Evolutionary conservation across 345 rosid genomes (phyloP), one percentile per base, ranked within the genome.

Genomic region (Pistacia atlantica): DNA sequence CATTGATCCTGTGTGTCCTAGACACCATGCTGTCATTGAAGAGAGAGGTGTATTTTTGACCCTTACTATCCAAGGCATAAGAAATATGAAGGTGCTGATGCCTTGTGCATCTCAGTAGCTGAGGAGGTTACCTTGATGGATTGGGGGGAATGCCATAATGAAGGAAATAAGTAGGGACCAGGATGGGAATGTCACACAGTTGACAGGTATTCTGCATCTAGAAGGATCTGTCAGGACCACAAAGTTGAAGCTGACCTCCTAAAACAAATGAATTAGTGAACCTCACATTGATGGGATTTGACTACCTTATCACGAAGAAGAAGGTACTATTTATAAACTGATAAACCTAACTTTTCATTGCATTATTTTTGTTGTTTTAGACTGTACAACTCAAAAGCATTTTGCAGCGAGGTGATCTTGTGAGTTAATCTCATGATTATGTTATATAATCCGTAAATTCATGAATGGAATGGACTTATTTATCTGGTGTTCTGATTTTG

Each of bases 61-160:
- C 25, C 82, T 95, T 75, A 84, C 78, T 0, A 71, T 71, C 96
- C 96, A 6, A 90, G 85, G 86, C 98, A 95, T 78, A 95, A 93
- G 86, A 95, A 93, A 71, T 84, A 84, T 63, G 98, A 89, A 89
- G 83, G 98, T 67, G 96, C 81, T 65, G 98, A 93, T 88, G 98
- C 97, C 0, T 72, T 52, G 71, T 84, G 80, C 57, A 87, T 95
- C 78, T 87, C 92, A 5, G 89, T 76, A 57, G 75, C 81, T 70
- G 99, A 95, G 84, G 98, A 95, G 81, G 81, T 95, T 58, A 95
- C 99, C 67, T 81, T 93, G 72, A 91, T 94, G 96, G 97, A 94
- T 72, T 94, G 25, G 96, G 97, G 98, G 97, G 70, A 92, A 94
- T 79, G 94, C 97, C 28, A 84, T 92, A 7, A 86, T 94, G 52